phyloP scores from a whole-genome alignment of 768 basidiomycete genomes.

The Trametes sanguinea region DNA sequence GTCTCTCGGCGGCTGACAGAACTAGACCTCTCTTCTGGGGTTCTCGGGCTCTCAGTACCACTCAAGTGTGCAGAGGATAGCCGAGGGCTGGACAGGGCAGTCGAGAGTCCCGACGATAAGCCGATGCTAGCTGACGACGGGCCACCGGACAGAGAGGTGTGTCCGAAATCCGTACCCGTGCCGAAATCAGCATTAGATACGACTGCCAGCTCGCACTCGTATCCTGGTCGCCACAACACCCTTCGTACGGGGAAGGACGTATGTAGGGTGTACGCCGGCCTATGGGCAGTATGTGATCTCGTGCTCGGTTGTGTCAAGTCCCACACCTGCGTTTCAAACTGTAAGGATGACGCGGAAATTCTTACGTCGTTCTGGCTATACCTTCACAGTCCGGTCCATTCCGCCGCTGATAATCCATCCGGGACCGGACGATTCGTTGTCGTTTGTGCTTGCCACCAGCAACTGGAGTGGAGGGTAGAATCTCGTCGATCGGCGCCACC shows the following conservation, averaged over 20 bases:
- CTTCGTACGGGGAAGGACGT: conserved; percentile 74
- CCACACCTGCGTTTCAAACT: conserved; percentile 55
- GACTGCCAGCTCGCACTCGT: conserved; percentile 74
- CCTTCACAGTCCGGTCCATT: conserved; percentile 79
- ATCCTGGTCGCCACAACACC: conserved; percentile 75
- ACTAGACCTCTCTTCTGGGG: conserved; percentile 12
- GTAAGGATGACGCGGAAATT: neutral
- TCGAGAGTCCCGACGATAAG: conserved; percentile 2
- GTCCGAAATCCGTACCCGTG: conserved; percentile 31
- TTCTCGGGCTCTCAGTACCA: conserved; percentile 10
- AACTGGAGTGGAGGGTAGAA: conserved; percentile 18
- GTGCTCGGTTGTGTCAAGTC: conserved; percentile 53
- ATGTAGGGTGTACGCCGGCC: conserved; percentile 70
- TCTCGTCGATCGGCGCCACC: conserved; percentile 27
- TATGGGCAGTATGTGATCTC: conserved; percentile 54
- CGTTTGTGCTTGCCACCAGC: conserved; percentile 9
- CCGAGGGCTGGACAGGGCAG: conserved; percentile 27
- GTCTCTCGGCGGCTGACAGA: conserved; percentile 19
- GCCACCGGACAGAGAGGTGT: neutral
- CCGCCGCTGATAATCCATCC: conserved; percentile 85
- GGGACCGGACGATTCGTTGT: conserved; percentile 28
- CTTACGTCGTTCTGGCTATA: conserved; percentile 24
- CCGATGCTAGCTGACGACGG: conserved; percentile 12
- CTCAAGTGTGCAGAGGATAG: conserved; percentile 21
- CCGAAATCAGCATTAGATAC: conserved; percentile 66